Conservation (phyloP, 805 yeast genomes). For the Metschnikowia chrysomelidarum region DNA sequence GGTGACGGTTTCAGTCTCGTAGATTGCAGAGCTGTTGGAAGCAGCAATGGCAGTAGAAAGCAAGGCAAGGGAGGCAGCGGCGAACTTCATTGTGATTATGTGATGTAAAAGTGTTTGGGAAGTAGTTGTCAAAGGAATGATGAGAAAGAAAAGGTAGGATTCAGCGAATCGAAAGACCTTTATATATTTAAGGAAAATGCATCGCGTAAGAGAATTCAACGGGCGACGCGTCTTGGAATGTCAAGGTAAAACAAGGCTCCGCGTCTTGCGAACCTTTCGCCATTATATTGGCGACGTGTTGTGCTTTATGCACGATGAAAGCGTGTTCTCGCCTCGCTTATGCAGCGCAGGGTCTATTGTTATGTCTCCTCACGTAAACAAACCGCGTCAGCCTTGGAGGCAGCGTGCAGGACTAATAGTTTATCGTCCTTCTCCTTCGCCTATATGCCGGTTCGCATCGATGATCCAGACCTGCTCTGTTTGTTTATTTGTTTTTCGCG, state of each 20-base stretch:
- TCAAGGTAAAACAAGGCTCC: not conserved
- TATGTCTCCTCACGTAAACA: constrained; percentile 1
- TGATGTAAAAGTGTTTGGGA: constrained; percentile 5
- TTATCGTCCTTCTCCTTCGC: no score
- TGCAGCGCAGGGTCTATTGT: not conserved
- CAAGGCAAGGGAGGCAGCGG: constrained; percentile 19
- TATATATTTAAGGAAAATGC: constrained; percentile 1
- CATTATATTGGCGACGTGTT: constrained; percentile 4
- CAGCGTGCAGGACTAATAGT: not conserved
- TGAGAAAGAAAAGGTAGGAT: not conserved
- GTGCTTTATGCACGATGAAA: constrained; percentile 2
- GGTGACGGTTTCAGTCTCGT: constrained; percentile 20
- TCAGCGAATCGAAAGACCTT: not conserved
- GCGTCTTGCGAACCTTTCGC: constrained; percentile 1
- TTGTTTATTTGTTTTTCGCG: constrained; percentile 9
- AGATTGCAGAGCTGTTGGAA: constrained; percentile 19
- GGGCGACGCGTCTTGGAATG: constrained; percentile 5
- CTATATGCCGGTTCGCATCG: constrained; percentile 4
- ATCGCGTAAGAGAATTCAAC: not conserved
- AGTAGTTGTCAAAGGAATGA: constrained; percentile 1
- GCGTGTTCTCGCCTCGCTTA: constrained; percentile 2
- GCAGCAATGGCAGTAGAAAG: constrained; percentile 23
- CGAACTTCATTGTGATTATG: constrained; percentile 22
- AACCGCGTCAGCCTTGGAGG: constrained; percentile 3
- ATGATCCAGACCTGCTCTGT: not conserved